Conservation (phyloP, 495 filamentous ascomycete species). For the Annulohypoxylon moriforme region DNA sequence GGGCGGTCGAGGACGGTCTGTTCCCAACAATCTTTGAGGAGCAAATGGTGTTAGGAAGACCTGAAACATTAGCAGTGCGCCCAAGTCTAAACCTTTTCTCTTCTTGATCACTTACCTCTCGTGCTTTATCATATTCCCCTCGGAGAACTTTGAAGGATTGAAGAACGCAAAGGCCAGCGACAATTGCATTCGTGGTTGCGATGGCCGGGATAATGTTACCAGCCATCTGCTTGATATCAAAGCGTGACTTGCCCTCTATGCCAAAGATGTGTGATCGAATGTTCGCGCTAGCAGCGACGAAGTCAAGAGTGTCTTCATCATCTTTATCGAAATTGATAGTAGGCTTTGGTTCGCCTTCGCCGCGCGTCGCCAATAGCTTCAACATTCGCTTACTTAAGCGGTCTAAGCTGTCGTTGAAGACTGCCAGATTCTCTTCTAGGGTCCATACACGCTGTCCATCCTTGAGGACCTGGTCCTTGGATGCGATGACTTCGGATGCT, state of each 20-base stretch:
- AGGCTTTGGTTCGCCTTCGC: conserved; percentile 62
- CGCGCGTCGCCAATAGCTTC: conserved; percentile 64
- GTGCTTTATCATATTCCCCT: conserved; percentile 72
- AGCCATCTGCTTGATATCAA: conserved; percentile 99
- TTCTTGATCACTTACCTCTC: conserved; percentile 52
- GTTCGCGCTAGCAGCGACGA: conserved; percentile 91
- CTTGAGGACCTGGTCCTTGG: conserved; percentile 65
- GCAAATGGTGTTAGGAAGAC: conserved; percentile 88
- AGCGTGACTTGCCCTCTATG: conserved; percentile 89
- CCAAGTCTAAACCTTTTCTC: conserved; percentile 49
- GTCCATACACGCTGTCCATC: conserved; percentile 85
- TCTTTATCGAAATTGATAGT: conserved; percentile 96
- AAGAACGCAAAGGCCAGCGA: conserved; percentile 90
- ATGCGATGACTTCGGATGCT: conserved; percentile 60
- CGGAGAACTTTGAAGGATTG: conserved; percentile 92
- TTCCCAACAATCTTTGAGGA: conserved; percentile 76
- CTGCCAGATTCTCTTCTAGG: conserved; percentile 80
- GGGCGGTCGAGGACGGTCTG: conserved; percentile 77
- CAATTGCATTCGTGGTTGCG: conserved; percentile 97
- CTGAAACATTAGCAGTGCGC: conserved; percentile 47
- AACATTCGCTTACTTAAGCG: conserved; percentile 78
- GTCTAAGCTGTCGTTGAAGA: conserved; percentile 86
- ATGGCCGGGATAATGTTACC: conserved; percentile 99
- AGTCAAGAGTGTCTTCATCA: conserved; percentile 93
- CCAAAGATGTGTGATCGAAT: conserved; percentile 85